A percentile compares a stretch with the other conserved stretches of the same genome.
Evolutionary conservation across 163 green algal genomes (phyloP).

Genomic region (Scenedesmus sp.): DNA sequence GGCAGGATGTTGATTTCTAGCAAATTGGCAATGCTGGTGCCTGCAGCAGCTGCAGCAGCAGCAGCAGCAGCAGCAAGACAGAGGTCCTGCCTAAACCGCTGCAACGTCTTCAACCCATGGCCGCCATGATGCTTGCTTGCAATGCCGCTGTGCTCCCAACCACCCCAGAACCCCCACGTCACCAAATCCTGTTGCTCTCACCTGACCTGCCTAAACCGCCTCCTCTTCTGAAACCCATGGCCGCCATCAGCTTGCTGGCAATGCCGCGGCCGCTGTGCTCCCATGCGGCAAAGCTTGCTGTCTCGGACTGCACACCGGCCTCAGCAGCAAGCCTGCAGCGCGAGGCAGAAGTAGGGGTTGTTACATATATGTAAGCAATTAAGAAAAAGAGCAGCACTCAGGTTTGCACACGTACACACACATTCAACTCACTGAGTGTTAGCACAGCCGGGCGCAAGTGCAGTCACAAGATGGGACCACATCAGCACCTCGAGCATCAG

Average conservation of each 20-base stretch:
- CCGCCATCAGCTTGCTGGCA: slow-evolving; percentile 66
- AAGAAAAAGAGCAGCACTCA: too few relatives aligned
- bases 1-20: slow-evolving; percentile 12
- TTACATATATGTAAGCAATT: too few relatives aligned
- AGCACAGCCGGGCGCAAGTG: too few relatives aligned
- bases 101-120: too few relatives aligned
- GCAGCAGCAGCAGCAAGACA: too few relatives aligned
- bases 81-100: too few relatives aligned
- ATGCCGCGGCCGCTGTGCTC: slow-evolving; percentile 68
- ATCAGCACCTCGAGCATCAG: too few relatives aligned
- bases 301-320: slow-evolving; percentile 66
- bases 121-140: background rate
- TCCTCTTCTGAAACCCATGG: slow-evolving; percentile 63
- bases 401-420: too few relatives aligned
- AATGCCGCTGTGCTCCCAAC: background rate
- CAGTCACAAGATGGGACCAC: too few relatives aligned
- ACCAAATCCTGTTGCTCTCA: background rate
- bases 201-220: slow-evolving; percentile 18
- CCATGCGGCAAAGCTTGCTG: slow-evolving; percentile 65
- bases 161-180: background rate
- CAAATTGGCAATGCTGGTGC: background rate
- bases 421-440: too few relatives aligned
- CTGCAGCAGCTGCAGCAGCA: background rate
- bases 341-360: too few relatives aligned
- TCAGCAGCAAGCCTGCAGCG: slow-evolving; percentile 60